Conservation (phyloP, 2,329 filamentous ascomycete species). For the Xylariomycetidae sp. region DNA sequence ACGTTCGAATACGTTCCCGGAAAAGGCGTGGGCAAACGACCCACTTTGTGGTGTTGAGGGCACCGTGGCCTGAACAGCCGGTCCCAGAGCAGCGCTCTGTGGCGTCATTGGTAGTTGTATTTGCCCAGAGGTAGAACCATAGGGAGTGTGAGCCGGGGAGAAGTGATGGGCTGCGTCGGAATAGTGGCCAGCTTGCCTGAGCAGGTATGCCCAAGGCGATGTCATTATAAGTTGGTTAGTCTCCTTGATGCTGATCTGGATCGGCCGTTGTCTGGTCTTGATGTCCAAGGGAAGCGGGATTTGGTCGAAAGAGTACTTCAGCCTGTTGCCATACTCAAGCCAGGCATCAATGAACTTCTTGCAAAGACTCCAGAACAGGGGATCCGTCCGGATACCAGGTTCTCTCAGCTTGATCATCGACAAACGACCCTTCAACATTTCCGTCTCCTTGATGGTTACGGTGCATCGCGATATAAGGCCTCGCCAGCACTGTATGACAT, state of each 20-base stretch:
- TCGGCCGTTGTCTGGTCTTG: slow-evolving; percentile 66
- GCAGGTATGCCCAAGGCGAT: slow-evolving; percentile 50
- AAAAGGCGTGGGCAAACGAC: slow-evolving; percentile 49
- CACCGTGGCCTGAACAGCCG: slow-evolving; percentile 84
- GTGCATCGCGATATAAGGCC: slow-evolving; percentile 66
- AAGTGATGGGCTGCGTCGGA: slow-evolving; percentile 17
- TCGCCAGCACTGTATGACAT: slow-evolving; percentile 60
- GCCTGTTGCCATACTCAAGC: slow-evolving; percentile 56
- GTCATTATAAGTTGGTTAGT: slow-evolving; percentile 64
- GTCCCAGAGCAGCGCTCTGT: slow-evolving; percentile 80
- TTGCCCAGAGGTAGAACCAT: slow-evolving; percentile 25
- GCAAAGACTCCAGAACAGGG: slow-evolving; percentile 62
- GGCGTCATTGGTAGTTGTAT: slow-evolving; percentile 70
- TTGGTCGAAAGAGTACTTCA: slow-evolving; percentile 48
- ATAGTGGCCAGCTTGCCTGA: slow-evolving; percentile 25
- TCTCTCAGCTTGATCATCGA: slow-evolving; percentile 81
- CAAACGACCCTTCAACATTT: slow-evolving; percentile 65
- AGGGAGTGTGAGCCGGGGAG: slow-evolving; percentile 28
- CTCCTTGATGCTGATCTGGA: slow-evolving; percentile 79
- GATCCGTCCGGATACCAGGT: slow-evolving; percentile 62
- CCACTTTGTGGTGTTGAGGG: slow-evolving; percentile 61
- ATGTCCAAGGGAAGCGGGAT: slow-evolving; percentile 59
- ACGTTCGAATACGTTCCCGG: slow-evolving; percentile 54
- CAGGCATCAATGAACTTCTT: slow-evolving; percentile 68
- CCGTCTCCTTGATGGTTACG: slow-evolving; percentile 64